A percentile compares a stretch with the other conserved stretches of the same genome.
Conservation (phyloP, 768 basidiomycete genomes). For the Dentipellis fragilis region DNA sequence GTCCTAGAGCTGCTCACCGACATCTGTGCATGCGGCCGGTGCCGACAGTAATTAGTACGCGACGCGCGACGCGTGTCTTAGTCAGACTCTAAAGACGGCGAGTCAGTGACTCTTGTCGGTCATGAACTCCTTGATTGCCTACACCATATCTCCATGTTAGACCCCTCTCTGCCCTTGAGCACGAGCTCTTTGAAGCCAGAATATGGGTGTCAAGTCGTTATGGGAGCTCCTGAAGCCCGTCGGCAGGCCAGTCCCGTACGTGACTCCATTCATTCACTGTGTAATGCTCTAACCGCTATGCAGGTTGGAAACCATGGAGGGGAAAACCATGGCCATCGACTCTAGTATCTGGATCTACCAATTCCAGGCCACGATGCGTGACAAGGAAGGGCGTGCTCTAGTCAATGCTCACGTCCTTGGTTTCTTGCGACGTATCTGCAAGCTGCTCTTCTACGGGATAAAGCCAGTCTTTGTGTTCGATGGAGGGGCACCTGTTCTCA, state of each 20-base stretch:
- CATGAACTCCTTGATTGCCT: too few species aligned
- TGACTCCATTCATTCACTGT: conserved; percentile 7
- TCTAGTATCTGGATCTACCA: conserved; percentile 99
- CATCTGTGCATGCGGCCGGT: too few species aligned
- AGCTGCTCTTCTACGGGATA: conserved; percentile 93
- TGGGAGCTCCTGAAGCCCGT: conserved; percentile 93
- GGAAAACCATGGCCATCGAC: conserved; percentile 94
- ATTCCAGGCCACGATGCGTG: conserved; percentile 98
- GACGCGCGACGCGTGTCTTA: too few species aligned
- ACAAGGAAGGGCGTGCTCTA: conserved; percentile 85
- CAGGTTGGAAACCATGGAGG: conserved; percentile 85
- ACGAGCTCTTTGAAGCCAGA: background rate
- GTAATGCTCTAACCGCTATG: background rate
- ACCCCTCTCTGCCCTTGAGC: background rate
- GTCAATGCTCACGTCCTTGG: conserved; percentile 93
- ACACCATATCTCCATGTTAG: background rate
- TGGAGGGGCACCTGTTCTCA: conserved; percentile 87
- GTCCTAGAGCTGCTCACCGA: too few species aligned
- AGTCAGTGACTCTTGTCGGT: too few species aligned
- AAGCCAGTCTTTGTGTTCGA: conserved; percentile 99
- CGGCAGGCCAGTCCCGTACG: conserved; percentile 85
- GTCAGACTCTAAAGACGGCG: too few species aligned
- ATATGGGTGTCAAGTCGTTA: conserved; percentile 94
- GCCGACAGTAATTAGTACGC: too few species aligned
- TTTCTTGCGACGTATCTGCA: conserved; percentile 82